Percentiles rank a stretch among this genome's conserved stretches.
phyloP scores from a whole-genome alignment of 495 filamentous ascomycete species.

The Amorphotheca resinae region DNA sequence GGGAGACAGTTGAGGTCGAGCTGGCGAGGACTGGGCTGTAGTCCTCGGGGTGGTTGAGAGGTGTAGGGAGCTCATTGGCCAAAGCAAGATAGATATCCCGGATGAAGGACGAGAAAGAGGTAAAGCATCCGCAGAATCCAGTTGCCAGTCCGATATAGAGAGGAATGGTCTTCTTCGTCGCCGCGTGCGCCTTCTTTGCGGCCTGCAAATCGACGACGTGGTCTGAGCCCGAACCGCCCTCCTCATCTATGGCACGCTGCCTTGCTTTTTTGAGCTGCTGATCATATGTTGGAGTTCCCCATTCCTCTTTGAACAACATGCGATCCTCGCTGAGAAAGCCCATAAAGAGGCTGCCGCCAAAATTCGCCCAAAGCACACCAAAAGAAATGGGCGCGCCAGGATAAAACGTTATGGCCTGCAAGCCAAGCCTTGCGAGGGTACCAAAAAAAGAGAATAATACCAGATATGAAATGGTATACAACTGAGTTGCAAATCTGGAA shows the following conservation, averaged over 20 bases:
- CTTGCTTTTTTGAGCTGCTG: conserved; percentile 22
- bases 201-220: conserved; percentile 23
- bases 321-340: conserved; percentile 76
- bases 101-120: conserved; percentile 84
- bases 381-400: conserved; percentile 63
- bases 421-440: conserved; percentile 71
- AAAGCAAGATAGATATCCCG: conserved; percentile 76
- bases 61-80: conserved; percentile 54
- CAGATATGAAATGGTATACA: conserved; percentile 72
- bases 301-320: conserved; percentile 60
- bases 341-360: conserved; percentile 71
- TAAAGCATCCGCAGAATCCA: conserved; percentile 89
- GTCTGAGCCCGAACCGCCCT: conserved; percentile 14
- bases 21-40: conserved; percentile 8
- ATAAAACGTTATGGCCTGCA: conserved; percentile 74
- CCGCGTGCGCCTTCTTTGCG: conserved; percentile 38
- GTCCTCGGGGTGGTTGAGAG: conserved; percentile 25
- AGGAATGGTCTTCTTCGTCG: conserved; percentile 70
- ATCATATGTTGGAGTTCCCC: conserved; percentile 31
- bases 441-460: conserved; percentile 80
- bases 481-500: conserved; percentile 50
- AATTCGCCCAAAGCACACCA: conserved; percentile 79
- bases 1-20: conserved; percentile 23
- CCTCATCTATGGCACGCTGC: conserved; percentile 23
- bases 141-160: conserved; percentile 86